Evolutionary conservation across 805 yeast species (phyloP).

Genomic region (Myxozyma monticola): DNA sequence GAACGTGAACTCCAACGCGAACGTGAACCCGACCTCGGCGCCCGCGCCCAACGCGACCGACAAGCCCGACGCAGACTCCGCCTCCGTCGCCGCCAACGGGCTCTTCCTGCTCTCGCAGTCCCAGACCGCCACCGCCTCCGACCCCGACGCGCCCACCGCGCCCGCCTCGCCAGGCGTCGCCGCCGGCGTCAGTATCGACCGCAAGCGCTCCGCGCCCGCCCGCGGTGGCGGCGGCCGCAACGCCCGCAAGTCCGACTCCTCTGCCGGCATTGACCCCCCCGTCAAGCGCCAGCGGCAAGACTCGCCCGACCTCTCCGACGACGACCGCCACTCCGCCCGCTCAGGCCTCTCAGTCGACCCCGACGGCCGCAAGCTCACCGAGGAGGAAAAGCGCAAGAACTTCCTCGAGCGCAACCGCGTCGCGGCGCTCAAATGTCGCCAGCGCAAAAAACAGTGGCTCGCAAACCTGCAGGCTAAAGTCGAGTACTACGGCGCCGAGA

Average conservation of each 20-base stretch:
- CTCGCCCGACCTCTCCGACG: neutral
- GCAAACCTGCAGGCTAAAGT: constrained; percentile 80
- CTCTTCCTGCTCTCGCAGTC: constrained; percentile 38
- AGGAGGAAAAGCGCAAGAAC: constrained; percentile 74
- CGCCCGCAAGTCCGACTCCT: constrained; percentile 2
- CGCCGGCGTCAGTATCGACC: neutral
- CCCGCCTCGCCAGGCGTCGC: constrained; percentile 17
- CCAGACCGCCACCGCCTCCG: constrained; percentile 25
- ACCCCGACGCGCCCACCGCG: constrained; percentile 28
- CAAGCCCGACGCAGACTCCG: constrained; percentile 26
- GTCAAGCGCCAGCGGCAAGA: neutral
- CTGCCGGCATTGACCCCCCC: constrained; percentile 6
- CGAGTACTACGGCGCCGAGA: constrained; percentile 66
- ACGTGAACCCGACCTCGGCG: constrained; percentile 9
- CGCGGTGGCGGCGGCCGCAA: constrained; percentile 9
- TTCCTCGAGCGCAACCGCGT: constrained; percentile 88
- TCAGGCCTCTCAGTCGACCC: too few relatives aligned
- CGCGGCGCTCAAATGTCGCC: constrained; percentile 95
- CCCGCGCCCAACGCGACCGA: constrained; percentile 1
- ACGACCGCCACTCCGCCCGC: too few relatives aligned
- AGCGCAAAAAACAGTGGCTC: constrained; percentile 85
- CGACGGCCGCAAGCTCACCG: constrained; percentile 43
- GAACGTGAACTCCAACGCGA: constrained; percentile 2
- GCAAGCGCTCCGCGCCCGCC: constrained; percentile 5
- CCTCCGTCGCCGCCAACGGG: constrained; percentile 38